Conservation (phyloP, 805 yeast genomes). For the Candida anglica region DNA sequence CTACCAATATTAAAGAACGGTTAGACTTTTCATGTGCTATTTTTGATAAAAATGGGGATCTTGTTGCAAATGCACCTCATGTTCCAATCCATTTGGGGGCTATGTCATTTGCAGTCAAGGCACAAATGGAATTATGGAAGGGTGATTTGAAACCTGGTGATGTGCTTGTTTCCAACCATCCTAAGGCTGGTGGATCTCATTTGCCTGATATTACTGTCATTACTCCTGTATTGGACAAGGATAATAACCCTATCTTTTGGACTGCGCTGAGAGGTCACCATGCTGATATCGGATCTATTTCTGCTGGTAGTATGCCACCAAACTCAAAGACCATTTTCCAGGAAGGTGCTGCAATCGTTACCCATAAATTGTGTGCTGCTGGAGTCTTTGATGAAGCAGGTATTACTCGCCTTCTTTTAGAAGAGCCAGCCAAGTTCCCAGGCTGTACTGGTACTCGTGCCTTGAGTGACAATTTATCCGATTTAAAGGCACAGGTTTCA, state of each 20-base stretch:
- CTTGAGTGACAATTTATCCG: conserved; percentile 75
- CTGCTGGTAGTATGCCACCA: conserved; percentile 96
- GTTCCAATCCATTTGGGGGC: conserved; percentile 45
- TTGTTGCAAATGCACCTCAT: conserved; percentile 46
- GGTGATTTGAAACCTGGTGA: conserved; percentile 39
- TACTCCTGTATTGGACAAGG: conserved; percentile 67
- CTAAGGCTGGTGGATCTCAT: conserved; percentile 41
- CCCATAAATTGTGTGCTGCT: conserved; percentile 63
- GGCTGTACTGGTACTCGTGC: conserved; percentile 91
- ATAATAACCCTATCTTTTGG: conserved; percentile 64
- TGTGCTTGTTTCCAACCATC: conserved; percentile 41
- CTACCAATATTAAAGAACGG: conserved; percentile 43
- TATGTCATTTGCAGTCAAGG: conserved; percentile 41
- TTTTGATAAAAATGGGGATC: conserved; percentile 37
- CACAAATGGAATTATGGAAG: conserved; percentile 36
- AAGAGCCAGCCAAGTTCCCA: conserved; percentile 74
- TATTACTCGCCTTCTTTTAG: conserved; percentile 56
- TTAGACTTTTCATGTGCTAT: conserved; percentile 45
- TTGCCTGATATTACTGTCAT: conserved; percentile 72
- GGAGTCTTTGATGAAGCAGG: conserved; percentile 76
- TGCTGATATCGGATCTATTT: conserved; percentile 89
- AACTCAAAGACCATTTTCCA: conserved; percentile 79
- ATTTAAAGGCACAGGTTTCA: conserved; percentile 55
- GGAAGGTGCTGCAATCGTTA: conserved; percentile 86
- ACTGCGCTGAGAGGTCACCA: conserved; percentile 96